These are phyloP conservation scores for Pleurotus giganteus DNA, from an alignment of 768 basidiomycete species.

Conservation along the genomic window DNA sequence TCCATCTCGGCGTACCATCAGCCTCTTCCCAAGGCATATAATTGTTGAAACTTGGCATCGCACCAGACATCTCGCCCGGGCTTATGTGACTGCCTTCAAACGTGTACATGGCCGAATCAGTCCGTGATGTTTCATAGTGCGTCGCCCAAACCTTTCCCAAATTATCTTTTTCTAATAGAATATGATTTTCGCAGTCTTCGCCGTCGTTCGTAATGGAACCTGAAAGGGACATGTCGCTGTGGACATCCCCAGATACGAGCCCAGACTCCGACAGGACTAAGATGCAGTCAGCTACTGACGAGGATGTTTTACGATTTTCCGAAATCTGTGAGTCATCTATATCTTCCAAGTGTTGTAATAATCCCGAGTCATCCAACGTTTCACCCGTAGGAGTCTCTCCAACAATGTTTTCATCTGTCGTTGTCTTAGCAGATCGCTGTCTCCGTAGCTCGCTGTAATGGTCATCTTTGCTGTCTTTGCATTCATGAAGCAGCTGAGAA, in stretches of 20 bases:
- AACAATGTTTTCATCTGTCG: too few species aligned
- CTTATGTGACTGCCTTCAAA: too few species aligned
- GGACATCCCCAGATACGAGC: neutral
- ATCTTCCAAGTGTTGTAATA: slow-evolving; percentile 17
- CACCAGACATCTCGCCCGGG: too few species aligned
- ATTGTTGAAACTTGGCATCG: too few species aligned
- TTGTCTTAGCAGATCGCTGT: slow-evolving; percentile 8
- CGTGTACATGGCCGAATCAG: neutral
- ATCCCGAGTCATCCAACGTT: slow-evolving; percentile 10
- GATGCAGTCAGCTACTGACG: neutral
- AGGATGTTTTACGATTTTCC: neutral
- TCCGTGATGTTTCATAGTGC: neutral
- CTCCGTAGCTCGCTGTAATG: slow-evolving; percentile 21
- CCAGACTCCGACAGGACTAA: neutral
- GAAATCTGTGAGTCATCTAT: neutral
- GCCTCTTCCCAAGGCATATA: too few species aligned
- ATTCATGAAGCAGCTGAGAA: slow-evolving; percentile 41
- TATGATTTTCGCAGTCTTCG: neutral
- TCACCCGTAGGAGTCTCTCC: too few species aligned
- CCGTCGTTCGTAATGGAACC: neutral
- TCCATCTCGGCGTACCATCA: too few species aligned
- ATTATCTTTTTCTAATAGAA: neutral
- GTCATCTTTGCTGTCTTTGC: slow-evolving; percentile 31
- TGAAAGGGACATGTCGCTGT: neutral
- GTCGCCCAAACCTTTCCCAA: too few species aligned